Evolutionary conservation across 345 rosid species (phyloP).

Genomic region (Brassica rapa): DNA sequence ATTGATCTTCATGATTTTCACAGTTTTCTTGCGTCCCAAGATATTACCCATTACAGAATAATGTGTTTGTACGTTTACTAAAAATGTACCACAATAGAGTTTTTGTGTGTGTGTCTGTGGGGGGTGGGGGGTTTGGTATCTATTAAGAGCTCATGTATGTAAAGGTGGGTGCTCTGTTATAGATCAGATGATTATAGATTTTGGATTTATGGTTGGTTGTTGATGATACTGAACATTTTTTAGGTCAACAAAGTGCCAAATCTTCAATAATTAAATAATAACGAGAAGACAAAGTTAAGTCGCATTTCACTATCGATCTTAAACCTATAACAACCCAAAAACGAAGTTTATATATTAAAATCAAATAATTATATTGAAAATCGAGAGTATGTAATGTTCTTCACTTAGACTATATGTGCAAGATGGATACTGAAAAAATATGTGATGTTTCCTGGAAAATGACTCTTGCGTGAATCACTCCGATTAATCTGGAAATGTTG

Average conservation of each 20-base stretch:
- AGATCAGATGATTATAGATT: conserved; percentile 30
- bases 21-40: conserved; percentile 57
- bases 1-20: conserved; percentile 76
- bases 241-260: conserved; percentile 40
- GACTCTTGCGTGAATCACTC: conserved; percentile 39
- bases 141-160: conserved; percentile 34
- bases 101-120: too few species aligned
- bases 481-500: conserved; percentile 3
- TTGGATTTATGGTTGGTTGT: conserved; percentile 38
- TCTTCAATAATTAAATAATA: conserved; percentile 5
- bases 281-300: conserved; percentile 31
- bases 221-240: conserved; percentile 31
- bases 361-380: not conserved
- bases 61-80: not conserved
- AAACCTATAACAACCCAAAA: conserved; percentile 31
- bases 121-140: too few species aligned
- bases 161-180: conserved; percentile 34
- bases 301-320: conserved; percentile 31
- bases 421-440: not conserved
- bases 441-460: conserved; percentile 32
- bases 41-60: conserved; percentile 65
- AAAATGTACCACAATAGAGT: conserved; percentile 10
- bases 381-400: conserved; percentile 7
- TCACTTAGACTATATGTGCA: conserved; percentile 21
- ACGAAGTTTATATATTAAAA: not conserved